Conservation (phyloP, 192 early-diverging fungal species). For the Backusella australiensis region DNA sequence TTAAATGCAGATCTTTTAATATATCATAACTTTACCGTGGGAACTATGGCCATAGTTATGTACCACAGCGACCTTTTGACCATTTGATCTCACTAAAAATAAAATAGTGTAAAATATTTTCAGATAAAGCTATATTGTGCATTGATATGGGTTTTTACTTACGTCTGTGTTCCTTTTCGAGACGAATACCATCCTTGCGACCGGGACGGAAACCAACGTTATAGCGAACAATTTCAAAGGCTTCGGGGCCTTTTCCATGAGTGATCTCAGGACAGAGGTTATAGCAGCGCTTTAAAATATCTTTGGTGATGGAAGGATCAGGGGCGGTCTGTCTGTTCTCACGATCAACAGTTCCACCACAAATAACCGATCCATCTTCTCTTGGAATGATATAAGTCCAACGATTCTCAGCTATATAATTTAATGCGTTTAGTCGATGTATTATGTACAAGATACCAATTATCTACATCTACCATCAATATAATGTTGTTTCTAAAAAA, state of each 20-base stretch:
- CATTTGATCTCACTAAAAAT: slow-evolving; percentile 12
- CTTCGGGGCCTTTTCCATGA: slow-evolving; percentile 37
- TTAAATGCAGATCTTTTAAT: neutral
- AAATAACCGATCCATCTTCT: slow-evolving; percentile 68
- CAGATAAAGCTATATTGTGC: neutral
- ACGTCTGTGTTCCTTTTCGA: slow-evolving; percentile 56
- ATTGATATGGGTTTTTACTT: slow-evolving; percentile 7
- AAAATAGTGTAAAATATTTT: neutral
- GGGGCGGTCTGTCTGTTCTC: slow-evolving; percentile 30
- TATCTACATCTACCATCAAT: neutral
- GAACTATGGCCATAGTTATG: slow-evolving; percentile 30
- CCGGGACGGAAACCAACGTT: slow-evolving; percentile 63
- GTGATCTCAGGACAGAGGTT: slow-evolving; percentile 48
- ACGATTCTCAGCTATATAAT: slow-evolving; percentile 22
- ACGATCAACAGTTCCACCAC: slow-evolving; percentile 65
- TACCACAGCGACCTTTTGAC: slow-evolving; percentile 12
- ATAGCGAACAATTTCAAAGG: slow-evolving; percentile 46
- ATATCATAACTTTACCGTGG: slow-evolving; percentile 7
- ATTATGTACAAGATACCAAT: neutral
- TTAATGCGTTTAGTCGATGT: neutral
- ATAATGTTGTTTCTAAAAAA: slow-evolving; percentile 10
- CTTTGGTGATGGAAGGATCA: slow-evolving; percentile 35
- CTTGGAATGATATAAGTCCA: slow-evolving; percentile 86
- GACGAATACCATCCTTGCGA: slow-evolving; percentile 49
- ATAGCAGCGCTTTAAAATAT: slow-evolving; percentile 43